Base-by-base conservation (phyloP, 805 yeast genomes). In the Metschnikowia vanudenii region DNA sequence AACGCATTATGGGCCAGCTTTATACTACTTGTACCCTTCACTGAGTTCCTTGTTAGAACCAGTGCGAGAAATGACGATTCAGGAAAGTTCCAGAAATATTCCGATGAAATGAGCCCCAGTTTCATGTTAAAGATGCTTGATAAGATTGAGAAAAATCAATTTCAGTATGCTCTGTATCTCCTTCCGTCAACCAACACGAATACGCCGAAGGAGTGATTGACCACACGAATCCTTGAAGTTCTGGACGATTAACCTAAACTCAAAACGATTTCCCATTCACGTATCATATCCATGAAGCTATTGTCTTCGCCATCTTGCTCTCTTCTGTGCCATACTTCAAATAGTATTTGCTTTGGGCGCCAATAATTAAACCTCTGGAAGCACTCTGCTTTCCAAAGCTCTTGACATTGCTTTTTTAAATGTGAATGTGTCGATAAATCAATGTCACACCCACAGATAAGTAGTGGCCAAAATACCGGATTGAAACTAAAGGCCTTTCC, bases 271-370 rank as follows among this genome's bases (percentile, higher is more conserved):
- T 75, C 81, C 84, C 84, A 80, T 47, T 74, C 80, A 43, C 80
- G 67, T 1, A 79, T 64, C 63, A 79, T 57, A 52, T 79, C 82
- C 67, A 80, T 68, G 75, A 81, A 79, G 26, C 79, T 76, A 20
- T 53, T 43, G 41, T 66, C 58, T 49, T 68, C 64, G 12, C 69
- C 69, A 7, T 47, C 51, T 19, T 57, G 56, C 4, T 64, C 66
- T 35, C 75, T 55, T 20, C 79, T 58, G 31, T 74, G 66, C 79
- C 81, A 77, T 12, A 77, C 68, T 54, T 79, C 84, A 49, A 67
- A 67, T 50, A 79, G 60, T 22, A 79, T 68, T 55, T 80, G 84
- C 52, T 78, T 78, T 1, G 77, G 74, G 31, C 82, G 63, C 84
- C 84, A 80, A 51, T 74, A 75, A 46, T 74, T 76, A 13, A 56